Conservation (phyloP, 2,329 filamentous ascomycete genomes). For the Trichoderma aggressivum region DNA sequence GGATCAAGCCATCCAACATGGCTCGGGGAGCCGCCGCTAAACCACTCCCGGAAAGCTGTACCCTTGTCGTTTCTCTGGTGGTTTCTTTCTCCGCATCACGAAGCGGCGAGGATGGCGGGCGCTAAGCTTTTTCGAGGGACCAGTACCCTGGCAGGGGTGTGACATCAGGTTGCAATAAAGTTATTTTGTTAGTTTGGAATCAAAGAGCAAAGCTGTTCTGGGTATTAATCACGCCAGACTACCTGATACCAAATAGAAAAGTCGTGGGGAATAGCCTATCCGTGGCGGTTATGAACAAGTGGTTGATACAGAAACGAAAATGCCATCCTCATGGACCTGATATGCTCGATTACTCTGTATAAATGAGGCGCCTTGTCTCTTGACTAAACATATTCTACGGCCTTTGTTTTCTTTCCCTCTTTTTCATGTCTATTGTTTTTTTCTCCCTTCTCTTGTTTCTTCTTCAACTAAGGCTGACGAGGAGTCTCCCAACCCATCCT, state of each 20-base stretch:
- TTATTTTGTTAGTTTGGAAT: not conserved
- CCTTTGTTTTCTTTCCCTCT: not conserved
- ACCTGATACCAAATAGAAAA: not conserved
- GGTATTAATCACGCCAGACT: not conserved
- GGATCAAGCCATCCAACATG: not conserved
- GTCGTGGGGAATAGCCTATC: conserved; percentile 11
- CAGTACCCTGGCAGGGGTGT: conserved; percentile 1
- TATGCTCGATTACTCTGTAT: not conserved
- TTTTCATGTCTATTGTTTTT: not conserved
- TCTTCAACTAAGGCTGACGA: not conserved
- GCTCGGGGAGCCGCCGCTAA: not conserved
- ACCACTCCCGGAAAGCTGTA: not conserved
- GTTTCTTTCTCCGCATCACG: not conserved
- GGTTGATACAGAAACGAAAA: not conserved
- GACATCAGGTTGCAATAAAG: not conserved
- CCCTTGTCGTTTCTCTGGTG: not conserved
- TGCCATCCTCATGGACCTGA: not conserved
- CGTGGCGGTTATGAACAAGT: not conserved
- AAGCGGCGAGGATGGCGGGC: not conserved
- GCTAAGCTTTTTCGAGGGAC: conserved; percentile 4
- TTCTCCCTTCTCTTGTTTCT: not conserved
- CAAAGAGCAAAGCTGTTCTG: not conserved
- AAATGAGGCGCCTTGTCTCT: not conserved
- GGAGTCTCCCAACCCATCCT: not conserved
- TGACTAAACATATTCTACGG: not conserved